Conservation (phyloP, 202 grass and related monocot species). For the Dendrocalamus latiflorus region DNA sequence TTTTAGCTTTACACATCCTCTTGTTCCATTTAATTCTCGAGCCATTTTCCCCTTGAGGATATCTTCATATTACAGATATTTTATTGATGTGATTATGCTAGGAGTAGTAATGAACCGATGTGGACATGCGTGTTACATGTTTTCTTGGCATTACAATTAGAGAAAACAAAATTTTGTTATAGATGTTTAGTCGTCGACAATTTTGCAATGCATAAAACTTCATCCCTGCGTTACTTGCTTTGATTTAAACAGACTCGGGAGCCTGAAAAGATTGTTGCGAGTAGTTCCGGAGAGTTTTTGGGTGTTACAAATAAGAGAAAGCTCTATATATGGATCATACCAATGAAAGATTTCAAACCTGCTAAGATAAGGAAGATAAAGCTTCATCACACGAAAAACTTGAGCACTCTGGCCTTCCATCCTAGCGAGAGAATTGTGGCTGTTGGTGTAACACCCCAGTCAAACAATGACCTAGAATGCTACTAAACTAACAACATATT, state of each 20-base stretch:
- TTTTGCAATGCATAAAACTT: background rate
- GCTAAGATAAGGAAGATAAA: conserved; percentile 77
- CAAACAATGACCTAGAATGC: too few species aligned
- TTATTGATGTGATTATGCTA: background rate
- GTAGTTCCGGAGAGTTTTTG: conserved; percentile 65
- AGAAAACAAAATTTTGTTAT: background rate
- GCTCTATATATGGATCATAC: conserved; percentile 71
- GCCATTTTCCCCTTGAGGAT: too few species aligned
- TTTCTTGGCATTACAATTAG: background rate
- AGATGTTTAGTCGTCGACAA: background rate
- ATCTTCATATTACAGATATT: background rate
- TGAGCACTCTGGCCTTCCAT: conserved; percentile 58
- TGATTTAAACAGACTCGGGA: conserved; percentile 56
- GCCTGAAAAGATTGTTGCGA: conserved; percentile 45
- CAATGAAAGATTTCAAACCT: conserved; percentile 50
- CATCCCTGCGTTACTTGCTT: background rate
- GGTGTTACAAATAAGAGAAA: conserved; percentile 61
- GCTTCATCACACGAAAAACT: conserved; percentile 59
- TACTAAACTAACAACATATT: too few species aligned
- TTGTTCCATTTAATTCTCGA: background rate
- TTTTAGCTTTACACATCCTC: background rate
- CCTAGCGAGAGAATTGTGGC: too few species aligned
- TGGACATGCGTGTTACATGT: background rate
- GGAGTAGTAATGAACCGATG: background rate
- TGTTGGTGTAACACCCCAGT: too few species aligned